Conservation (phyloP, 2,329 filamentous ascomycete species). For the Lasiodiplodia gonubiensis region DNA sequence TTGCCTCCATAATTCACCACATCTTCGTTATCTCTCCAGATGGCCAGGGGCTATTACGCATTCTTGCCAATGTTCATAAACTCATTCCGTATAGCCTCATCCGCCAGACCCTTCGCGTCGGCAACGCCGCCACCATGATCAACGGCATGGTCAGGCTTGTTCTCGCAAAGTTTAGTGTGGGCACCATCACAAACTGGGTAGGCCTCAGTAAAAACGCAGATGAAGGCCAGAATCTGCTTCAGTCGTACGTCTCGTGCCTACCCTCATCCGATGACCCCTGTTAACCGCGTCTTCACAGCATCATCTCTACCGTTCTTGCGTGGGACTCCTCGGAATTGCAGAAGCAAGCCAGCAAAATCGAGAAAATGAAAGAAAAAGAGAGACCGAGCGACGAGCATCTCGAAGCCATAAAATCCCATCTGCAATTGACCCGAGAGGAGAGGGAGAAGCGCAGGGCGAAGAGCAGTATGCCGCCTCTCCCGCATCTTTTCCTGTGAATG, state of each 20-base stretch:
- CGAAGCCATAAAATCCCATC: constrained; percentile 64
- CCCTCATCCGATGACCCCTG: neutral
- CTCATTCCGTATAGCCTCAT: constrained; percentile 75
- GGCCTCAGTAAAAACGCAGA: constrained; percentile 73
- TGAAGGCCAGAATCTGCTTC: constrained; percentile 81
- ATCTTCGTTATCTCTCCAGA: constrained; percentile 75
- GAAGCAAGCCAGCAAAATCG: constrained; percentile 68
- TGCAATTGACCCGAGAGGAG: constrained; percentile 58
- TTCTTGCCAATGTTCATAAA: constrained; percentile 72
- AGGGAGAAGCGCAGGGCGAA: constrained; percentile 65
- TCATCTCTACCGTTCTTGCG: constrained; percentile 73
- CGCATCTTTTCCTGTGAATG: constrained; percentile 33
- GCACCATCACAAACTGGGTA: constrained; percentile 78
- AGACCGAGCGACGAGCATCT: constrained; percentile 66
- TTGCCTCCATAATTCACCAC: constrained; percentile 76
- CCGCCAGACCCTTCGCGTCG: constrained; percentile 73
- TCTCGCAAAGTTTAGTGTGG: constrained; percentile 77
- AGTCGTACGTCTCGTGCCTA: constrained; percentile 53
- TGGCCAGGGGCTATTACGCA: constrained; percentile 73
- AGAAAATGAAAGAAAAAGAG: constrained; percentile 60
- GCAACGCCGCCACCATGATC: constrained; percentile 83
- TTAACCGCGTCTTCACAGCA: constrained; percentile 52
- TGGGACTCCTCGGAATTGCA: constrained; percentile 77
- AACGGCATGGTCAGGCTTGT: constrained; percentile 74
- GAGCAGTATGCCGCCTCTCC: constrained; percentile 51